These are phyloP conservation scores for Albugo candida DNA, from an alignment of 352 stramenopile genomes.

Conservation along the genomic window DNA sequence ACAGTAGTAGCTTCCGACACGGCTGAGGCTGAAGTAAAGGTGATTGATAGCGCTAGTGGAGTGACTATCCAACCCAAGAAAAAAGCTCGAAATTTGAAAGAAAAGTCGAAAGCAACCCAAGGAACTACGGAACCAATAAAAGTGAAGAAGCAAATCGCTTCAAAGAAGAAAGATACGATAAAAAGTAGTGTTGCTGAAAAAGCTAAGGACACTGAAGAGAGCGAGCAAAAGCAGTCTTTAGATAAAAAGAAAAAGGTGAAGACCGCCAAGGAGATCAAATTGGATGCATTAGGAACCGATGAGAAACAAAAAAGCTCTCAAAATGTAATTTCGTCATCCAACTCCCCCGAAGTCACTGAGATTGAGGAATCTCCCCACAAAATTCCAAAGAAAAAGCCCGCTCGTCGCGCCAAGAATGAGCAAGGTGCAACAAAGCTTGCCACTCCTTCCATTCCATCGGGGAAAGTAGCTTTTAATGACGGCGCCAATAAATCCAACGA, in stretches of 20 bases:
- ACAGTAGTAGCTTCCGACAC: slow-evolving; percentile 1
- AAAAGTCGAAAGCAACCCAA: background rate
- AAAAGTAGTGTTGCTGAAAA: slow-evolving; percentile 11
- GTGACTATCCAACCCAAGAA: too few relatives aligned
- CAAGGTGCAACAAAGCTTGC: too few relatives aligned
- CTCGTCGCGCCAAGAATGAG: slow-evolving; percentile 7
- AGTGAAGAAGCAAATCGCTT: background rate
- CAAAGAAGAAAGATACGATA: slow-evolving; percentile 9
- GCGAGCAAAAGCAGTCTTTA: slow-evolving; percentile 9
- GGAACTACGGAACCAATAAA: background rate
- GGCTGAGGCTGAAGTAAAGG: slow-evolving; percentile 1
- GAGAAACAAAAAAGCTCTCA: slow-evolving; percentile 11
- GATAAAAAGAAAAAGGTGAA: slow-evolving; percentile 3
- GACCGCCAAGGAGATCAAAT: slow-evolving; percentile 2
- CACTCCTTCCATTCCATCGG: too few relatives aligned
- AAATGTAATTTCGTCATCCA: slow-evolving; percentile 5
- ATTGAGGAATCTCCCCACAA: too few relatives aligned
- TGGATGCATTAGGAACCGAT: background rate
- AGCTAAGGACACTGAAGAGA: slow-evolving; percentile 6
- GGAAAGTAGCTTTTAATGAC: background rate
- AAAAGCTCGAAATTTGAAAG: too few relatives aligned
- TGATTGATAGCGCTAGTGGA: too few relatives aligned
- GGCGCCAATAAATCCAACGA: slow-evolving; percentile 1
- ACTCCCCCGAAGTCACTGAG: too few relatives aligned
- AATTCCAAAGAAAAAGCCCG: slow-evolving; percentile 6